Conservation (phyloP, 768 basidiomycete species). For the Amanita jacksonii region DNA sequence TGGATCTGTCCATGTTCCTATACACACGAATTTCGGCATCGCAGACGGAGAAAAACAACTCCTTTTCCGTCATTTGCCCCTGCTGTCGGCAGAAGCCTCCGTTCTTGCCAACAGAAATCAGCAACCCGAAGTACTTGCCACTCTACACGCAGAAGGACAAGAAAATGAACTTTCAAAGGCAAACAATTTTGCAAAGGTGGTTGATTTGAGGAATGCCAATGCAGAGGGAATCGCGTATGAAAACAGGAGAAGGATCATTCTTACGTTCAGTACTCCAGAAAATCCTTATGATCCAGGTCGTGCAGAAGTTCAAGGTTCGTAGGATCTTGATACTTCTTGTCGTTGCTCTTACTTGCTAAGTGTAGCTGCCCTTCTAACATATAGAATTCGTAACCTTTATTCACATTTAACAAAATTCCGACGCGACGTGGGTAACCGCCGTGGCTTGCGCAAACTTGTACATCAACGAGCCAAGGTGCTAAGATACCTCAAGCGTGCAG, state of each 20-base stretch:
- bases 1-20: slow-evolving; percentile 38
- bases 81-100: slow-evolving; percentile 30
- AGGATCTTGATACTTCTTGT: slow-evolving; percentile 3
- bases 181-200: slow-evolving; percentile 50
- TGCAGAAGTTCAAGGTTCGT: slow-evolving; percentile 84
- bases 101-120: slow-evolving; percentile 7
- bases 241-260: slow-evolving; percentile 72
- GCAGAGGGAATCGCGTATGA: slow-evolving; percentile 81
- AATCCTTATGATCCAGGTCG: slow-evolving; percentile 71
- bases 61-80: slow-evolving; percentile 61
- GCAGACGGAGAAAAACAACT: slow-evolving; percentile 44
- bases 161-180: slow-evolving; percentile 35
- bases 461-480: slow-evolving; percentile 80
- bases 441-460: slow-evolving; percentile 66
- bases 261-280: slow-evolving; percentile 62
- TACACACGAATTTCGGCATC: slow-evolving; percentile 58
- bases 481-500: slow-evolving; percentile 59
- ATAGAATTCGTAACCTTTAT: slow-evolving; percentile 78
- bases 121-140: neutral
- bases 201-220: slow-evolving; percentile 85
- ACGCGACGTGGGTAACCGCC: slow-evolving; percentile 69
- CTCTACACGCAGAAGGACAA: slow-evolving; percentile 16
- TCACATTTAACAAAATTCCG: slow-evolving; percentile 58
- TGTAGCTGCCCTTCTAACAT: slow-evolving; percentile 78
- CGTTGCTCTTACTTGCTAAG: neutral